phyloP scores from a whole-genome alignment of 768 basidiomycete species.

The Phylloporus scabripes region DNA sequence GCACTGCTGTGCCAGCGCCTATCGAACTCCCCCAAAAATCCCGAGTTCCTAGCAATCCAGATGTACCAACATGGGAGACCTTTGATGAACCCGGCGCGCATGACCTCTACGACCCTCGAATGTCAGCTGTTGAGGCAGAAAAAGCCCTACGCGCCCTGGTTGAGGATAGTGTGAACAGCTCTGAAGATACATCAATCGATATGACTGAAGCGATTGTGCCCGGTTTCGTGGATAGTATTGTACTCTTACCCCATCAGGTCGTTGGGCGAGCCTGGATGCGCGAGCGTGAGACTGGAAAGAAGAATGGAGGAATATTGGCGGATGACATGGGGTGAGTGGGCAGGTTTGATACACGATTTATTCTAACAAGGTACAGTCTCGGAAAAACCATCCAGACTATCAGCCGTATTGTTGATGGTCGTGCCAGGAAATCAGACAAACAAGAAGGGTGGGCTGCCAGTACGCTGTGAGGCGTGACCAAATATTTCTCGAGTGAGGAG shows the following conservation, averaged over 20 bases:
- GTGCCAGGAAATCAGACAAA: conserved; percentile 62
- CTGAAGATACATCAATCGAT: conserved; percentile 46
- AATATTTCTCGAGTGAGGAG: background rate
- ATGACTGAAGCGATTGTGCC: conserved; percentile 66
- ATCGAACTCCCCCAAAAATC: conserved; percentile 23
- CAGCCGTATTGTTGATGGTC: conserved; percentile 79
- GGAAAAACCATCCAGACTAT: conserved; percentile 93
- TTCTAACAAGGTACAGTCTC: conserved; percentile 40
- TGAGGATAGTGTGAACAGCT: conserved; percentile 51
- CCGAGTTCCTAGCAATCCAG: conserved; percentile 13
- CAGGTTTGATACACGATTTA: background rate
- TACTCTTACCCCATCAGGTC: conserved; percentile 82
- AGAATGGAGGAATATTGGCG: conserved; percentile 82
- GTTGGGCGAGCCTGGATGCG: conserved; percentile 85
- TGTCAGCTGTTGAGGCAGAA: conserved; percentile 57
- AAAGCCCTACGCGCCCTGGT: conserved; percentile 75
- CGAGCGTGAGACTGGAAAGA: conserved; percentile 73
- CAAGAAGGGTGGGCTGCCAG: conserved; percentile 65
- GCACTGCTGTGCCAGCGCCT: conserved; percentile 29
- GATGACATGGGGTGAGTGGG: conserved; percentile 78
- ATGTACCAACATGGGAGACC: conserved; percentile 24
- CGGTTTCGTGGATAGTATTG: conserved; percentile 68
- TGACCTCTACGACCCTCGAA: conserved; percentile 27
- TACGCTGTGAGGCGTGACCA: conserved; percentile 51
- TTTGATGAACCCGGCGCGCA: conserved; percentile 27